Evolutionary conservation across 2,329 filamentous ascomycete genomes (phyloP).

Genomic region (Botrytis elliptica): DNA sequence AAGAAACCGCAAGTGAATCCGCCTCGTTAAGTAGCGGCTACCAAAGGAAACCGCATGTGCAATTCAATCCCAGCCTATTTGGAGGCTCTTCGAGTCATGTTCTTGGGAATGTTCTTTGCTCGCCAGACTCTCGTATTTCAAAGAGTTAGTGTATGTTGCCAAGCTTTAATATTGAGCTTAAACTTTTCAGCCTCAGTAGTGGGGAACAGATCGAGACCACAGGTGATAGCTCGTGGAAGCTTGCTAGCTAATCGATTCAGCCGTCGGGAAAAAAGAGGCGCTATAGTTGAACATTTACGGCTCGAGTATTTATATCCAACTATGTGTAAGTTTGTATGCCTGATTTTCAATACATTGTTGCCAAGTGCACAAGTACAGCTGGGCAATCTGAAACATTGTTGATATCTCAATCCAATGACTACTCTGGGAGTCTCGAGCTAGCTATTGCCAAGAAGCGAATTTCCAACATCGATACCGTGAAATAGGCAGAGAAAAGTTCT

Average conservation of each 20-base stretch:
- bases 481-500: neutral
- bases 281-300: neutral
- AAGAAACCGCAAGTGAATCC: no score
- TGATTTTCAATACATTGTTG: neutral
- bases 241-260: neutral
- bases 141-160: neutral
- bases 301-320: neutral
- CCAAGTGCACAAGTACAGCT: neutral
- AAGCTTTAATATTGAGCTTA: slow-evolving; percentile 1
- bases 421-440: neutral
- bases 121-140: neutral
- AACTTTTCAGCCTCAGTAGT: neutral
- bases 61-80: neutral
- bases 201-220: neutral
- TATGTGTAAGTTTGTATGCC: neutral
- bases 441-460: neutral
- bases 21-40: no score
- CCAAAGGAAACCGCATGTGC: neutral
- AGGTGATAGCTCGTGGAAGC: neutral
- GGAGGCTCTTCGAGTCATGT: neutral
- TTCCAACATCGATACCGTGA: neutral
- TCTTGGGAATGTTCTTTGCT: neutral
- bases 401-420: neutral
- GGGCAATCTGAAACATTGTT: neutral
- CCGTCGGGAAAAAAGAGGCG: neutral